These are phyloP conservation scores for Penicillium corylophilum DNA, from an alignment of 2,329 filamentous ascomycete species.

Conservation along the genomic window DNA sequence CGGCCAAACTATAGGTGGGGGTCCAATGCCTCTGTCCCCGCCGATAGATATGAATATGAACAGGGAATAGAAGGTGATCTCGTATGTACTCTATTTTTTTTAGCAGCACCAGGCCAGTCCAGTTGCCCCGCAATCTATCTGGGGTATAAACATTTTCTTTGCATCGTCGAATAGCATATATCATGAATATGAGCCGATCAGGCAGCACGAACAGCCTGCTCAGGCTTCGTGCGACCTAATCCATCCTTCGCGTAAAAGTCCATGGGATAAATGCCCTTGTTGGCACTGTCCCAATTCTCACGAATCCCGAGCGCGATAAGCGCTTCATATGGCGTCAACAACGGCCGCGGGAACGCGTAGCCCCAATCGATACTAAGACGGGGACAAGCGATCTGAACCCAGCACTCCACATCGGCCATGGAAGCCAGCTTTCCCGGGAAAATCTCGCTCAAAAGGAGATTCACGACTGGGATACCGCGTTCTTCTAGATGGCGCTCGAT, in stretches of 20 bases:
- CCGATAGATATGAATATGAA: background rate
- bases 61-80: background rate
- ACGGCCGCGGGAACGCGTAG: constrained; percentile 84
- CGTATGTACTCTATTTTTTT: background rate
- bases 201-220: constrained; percentile 20
- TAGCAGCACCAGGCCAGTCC: constrained; percentile 9
- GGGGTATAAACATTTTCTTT: constrained; percentile 12
- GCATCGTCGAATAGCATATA: background rate
- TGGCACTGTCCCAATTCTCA: constrained; percentile 67
- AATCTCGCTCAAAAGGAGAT: constrained; percentile 87
- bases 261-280: constrained; percentile 81
- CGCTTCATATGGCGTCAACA: constrained; percentile 93
- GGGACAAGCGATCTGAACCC: constrained; percentile 98
- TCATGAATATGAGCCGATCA: constrained; percentile 5
- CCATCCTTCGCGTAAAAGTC: constrained; percentile 96
- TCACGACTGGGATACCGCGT: constrained; percentile 75
- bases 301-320: constrained; percentile 80
- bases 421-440: constrained; percentile 92
- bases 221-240: constrained; percentile 70
- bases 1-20: no score
- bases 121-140: constrained; percentile 12
- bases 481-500: constrained; percentile 76
- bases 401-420: constrained; percentile 93
- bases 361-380: constrained; percentile 97
- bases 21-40: no score